These are phyloP conservation scores for Russula compacta DNA, from an alignment of 768 basidiomycete species.

Conservation along the genomic window DNA sequence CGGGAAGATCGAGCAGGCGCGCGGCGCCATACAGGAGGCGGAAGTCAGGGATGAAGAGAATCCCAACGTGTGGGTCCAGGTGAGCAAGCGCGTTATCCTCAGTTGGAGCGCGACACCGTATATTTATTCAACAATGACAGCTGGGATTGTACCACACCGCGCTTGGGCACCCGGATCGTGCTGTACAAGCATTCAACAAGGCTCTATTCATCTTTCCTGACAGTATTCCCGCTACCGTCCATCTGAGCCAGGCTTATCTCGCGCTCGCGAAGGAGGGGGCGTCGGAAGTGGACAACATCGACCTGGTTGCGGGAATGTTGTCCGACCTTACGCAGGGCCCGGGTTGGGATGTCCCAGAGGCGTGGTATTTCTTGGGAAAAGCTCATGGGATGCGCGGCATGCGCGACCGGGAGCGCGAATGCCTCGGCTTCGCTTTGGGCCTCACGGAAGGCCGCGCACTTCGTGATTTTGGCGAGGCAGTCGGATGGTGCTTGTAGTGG, in stretches of 20 bases:
- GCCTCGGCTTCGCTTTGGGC: constrained; percentile 57
- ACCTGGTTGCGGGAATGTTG: constrained; percentile 77
- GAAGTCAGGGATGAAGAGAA: constrained; percentile 83
- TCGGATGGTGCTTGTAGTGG: constrained; percentile 55
- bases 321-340: constrained; percentile 64
- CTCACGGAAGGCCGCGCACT: constrained; percentile 54
- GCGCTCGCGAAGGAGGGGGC: constrained; percentile 25
- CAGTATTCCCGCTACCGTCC: constrained; percentile 67
- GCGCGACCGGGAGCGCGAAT: constrained; percentile 64
- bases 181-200: constrained; percentile 73
- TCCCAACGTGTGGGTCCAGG: constrained; percentile 92
- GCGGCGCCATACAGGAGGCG: constrained; percentile 90
- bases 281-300: constrained; percentile 41
- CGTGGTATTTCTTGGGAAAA: constrained; percentile 87
- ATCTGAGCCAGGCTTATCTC: constrained; percentile 72
- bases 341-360: constrained; percentile 90
- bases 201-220: constrained; percentile 82
- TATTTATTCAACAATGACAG: constrained; percentile 30
- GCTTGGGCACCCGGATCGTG: constrained; percentile 45
- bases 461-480: constrained; percentile 50
- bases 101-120: background rate
- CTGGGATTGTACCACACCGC: constrained; percentile 67
- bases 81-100: constrained; percentile 29
- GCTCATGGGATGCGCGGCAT: constrained; percentile 69
- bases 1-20: constrained; percentile 84